phyloP scores from a whole-genome alignment of 352 stramenopile genomes.

The Detonula confervacea region DNA sequence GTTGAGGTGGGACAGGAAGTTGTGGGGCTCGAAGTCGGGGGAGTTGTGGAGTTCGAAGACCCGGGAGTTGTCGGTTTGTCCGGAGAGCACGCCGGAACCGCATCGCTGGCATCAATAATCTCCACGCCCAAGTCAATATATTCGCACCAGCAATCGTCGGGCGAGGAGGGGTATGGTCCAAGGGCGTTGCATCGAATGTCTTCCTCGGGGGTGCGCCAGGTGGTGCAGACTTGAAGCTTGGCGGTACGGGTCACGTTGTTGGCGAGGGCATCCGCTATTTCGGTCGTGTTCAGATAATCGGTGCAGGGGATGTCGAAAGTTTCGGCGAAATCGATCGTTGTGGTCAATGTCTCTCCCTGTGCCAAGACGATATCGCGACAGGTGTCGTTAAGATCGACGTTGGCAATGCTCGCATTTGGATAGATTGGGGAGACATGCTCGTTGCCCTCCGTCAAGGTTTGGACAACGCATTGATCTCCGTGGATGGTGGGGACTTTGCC shows the following conservation, averaged over 20 bases:
- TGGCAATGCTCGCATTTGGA: background rate
- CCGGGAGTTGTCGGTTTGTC: background rate
- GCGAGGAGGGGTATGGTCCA: background rate
- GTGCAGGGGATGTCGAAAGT: constrained; percentile 1
- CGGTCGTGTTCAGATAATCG: background rate
- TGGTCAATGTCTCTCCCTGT: background rate
- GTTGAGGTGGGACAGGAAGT: too few relatives aligned
- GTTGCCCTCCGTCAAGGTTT: background rate
- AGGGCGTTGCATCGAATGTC: background rate
- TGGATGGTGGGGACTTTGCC: background rate
- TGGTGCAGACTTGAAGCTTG: constrained; percentile 5
- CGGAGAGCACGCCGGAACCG: background rate
- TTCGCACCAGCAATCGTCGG: background rate
- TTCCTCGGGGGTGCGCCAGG: background rate
- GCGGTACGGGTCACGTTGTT: background rate
- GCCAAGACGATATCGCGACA: background rate
- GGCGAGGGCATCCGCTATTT: background rate
- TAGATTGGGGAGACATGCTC: background rate
- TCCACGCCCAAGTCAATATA: background rate
- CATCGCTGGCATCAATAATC: background rate
- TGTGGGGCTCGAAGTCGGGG: background rate
- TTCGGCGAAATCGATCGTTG: background rate
- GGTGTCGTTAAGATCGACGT: background rate
- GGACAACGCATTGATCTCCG: background rate
- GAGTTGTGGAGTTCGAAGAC: background rate